Conservation (phyloP, 2,329 filamentous ascomycete species). For the Pseudogymnoascus sp. region DNA sequence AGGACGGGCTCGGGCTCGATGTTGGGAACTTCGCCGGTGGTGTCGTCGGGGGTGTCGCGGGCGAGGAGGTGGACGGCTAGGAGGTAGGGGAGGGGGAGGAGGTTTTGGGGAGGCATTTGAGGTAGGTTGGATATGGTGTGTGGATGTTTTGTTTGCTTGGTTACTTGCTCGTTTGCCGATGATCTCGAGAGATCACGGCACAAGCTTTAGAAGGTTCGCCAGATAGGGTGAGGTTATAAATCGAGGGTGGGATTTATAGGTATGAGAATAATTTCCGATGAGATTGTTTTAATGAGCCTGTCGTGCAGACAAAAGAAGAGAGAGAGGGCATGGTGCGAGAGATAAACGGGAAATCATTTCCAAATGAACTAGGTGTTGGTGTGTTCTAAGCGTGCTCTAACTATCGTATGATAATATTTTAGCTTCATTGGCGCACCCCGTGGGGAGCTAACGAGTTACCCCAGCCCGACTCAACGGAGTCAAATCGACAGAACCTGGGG, state of each 20-base stretch:
- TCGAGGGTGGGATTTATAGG: neutral
- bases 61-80: neutral
- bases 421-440: slow-evolving; percentile 2
- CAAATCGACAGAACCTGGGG: neutral
- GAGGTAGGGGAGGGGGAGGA: neutral
- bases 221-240: neutral
- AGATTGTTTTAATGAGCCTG: neutral
- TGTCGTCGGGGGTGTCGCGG: neutral
- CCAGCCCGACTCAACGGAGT: neutral
- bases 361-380: neutral
- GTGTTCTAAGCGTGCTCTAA: slow-evolving; percentile 1
- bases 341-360: neutral
- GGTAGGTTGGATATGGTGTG: neutral
- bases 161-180: neutral
- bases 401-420: slow-evolving; percentile 7
- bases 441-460: neutral
- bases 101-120: slow-evolving; percentile 1
- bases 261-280: neutral
- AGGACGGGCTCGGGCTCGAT: neutral
- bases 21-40: neutral
- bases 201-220: neutral
- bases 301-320: neutral
- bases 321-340: neutral
- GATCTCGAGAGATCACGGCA: slow-evolving; percentile 8
- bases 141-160: neutral